These are phyloP conservation scores for Fusarium sp. DNA, from an alignment of 2,329 filamentous ascomycete species.

Conservation along the genomic window DNA sequence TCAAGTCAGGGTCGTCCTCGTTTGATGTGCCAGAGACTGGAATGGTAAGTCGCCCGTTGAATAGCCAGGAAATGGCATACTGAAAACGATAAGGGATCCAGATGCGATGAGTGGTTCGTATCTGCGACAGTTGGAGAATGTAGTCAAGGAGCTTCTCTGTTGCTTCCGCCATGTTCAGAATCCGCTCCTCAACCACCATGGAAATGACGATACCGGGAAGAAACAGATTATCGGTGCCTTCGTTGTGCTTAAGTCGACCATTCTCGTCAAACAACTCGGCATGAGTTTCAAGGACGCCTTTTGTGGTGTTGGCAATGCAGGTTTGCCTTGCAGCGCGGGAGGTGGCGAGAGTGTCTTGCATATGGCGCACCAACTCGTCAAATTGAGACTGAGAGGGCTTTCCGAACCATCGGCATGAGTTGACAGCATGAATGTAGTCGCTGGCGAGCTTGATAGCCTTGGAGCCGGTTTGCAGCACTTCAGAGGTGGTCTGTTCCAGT, in stretches of 20 bases:
- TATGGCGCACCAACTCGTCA: slow-evolving; percentile 25
- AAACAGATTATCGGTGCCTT: slow-evolving; percentile 38
- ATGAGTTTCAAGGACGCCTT: slow-evolving; percentile 54
- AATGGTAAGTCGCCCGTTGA: slow-evolving; percentile 36
- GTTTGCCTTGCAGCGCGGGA: slow-evolving; percentile 44
- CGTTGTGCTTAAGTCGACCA: slow-evolving; percentile 50
- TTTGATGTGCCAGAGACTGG: slow-evolving; percentile 36
- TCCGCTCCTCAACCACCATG: slow-evolving; percentile 61
- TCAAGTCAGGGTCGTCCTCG: slow-evolving; percentile 21
- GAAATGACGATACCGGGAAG: slow-evolving; percentile 57
- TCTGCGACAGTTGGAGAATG: slow-evolving; percentile 51
- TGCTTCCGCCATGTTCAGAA: slow-evolving; percentile 42
- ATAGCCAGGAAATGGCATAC: slow-evolving; percentile 55
- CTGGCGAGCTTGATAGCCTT: slow-evolving; percentile 40
- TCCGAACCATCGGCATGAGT: slow-evolving; percentile 47
- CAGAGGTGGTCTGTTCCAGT: slow-evolving; percentile 46
- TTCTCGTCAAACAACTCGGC: slow-evolving; percentile 55
- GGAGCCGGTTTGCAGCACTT: slow-evolving; percentile 41
- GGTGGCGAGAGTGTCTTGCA: slow-evolving; percentile 39
- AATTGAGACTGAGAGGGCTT: slow-evolving; percentile 38
- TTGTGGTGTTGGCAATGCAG: slow-evolving; percentile 51
- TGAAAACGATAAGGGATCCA: slow-evolving; percentile 58
- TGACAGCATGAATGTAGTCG: slow-evolving; percentile 44
- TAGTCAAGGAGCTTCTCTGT: slow-evolving; percentile 52
- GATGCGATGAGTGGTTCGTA: slow-evolving; percentile 50